Evolutionary conservation across 495 filamentous ascomycete genomes (phyloP).

Genomic region (Penicillium bialowiezense): DNA sequence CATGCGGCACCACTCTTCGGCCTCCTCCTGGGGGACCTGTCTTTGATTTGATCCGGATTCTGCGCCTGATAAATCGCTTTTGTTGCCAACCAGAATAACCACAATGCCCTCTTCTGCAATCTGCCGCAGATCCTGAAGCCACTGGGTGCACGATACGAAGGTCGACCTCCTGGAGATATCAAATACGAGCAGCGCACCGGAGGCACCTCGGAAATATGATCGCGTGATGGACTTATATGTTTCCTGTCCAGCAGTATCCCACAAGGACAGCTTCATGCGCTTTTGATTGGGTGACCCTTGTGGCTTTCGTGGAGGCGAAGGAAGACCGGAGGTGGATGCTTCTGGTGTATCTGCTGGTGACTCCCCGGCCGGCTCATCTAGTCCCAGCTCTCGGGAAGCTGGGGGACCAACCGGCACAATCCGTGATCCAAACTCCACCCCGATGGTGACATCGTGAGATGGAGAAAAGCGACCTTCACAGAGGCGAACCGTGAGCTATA

Average conservation of each 20-base stretch:
- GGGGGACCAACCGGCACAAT: conserved; percentile 91
- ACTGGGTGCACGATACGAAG: conserved; percentile 79
- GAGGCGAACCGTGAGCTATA: conserved; percentile 83
- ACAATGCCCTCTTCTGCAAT: conserved; percentile 94
- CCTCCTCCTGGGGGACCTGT: conserved; percentile 74
- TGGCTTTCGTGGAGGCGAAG: conserved; percentile 35
- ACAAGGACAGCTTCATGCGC: conserved; percentile 78
- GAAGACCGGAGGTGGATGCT: conserved; percentile 31
- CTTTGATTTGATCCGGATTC: conserved; percentile 58
- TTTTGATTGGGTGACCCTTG: conserved; percentile 52
- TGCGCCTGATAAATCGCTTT: conserved; percentile 69
- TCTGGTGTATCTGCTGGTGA: conserved; percentile 12
- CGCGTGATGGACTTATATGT: conserved; percentile 94
- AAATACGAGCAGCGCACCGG: conserved; percentile 89
- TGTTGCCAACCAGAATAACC: conserved; percentile 93
- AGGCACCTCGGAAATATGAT: conserved; percentile 92
- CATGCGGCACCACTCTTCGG: conserved; percentile 77
- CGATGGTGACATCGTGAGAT: conserved; percentile 95
- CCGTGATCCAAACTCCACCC: conserved; percentile 93
- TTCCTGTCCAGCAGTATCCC: conserved; percentile 98
- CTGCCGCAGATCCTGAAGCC: conserved; percentile 87
- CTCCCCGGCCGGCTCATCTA: conserved; percentile 19
- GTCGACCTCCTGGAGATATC: conserved; percentile 87
- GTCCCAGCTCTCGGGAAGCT: conserved; percentile 40
- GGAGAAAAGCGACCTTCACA: conserved; percentile 95